Evolutionary conservation across 2,329 filamentous ascomycete genomes (phyloP).

Genomic region (Cordyceps tenuipes): DNA sequence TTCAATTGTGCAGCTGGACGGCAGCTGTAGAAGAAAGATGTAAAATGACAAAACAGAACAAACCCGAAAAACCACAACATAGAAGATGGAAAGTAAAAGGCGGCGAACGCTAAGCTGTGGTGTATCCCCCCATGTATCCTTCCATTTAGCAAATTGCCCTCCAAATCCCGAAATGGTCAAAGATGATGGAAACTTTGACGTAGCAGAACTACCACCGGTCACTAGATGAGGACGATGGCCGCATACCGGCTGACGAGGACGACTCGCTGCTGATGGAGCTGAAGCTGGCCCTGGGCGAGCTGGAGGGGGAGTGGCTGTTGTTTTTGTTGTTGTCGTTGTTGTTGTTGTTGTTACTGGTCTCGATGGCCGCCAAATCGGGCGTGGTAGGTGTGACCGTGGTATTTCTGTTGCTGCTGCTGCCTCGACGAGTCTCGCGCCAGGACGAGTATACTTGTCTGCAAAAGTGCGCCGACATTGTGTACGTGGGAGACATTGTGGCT

Average conservation of each 20-base stretch:
- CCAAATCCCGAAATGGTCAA: background rate
- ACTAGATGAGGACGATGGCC: slow-evolving; percentile 27
- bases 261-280: slow-evolving; percentile 6
- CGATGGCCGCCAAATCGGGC: background rate
- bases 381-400: background rate
- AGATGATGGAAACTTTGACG: background rate
- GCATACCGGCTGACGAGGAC: slow-evolving; percentile 16
- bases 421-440: slow-evolving; percentile 40
- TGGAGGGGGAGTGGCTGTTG: background rate
- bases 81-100: background rate
- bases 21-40: background rate
- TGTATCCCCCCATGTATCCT: background rate
- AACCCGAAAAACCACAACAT: no score
- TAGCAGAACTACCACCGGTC: slow-evolving; percentile 12
- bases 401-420: slow-evolving; percentile 26
- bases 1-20: background rate
- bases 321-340: background rate
- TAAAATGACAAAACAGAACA: background rate
- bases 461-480: slow-evolving; percentile 54
- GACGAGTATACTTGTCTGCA: slow-evolving; percentile 53
- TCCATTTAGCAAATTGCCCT: background rate
- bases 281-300: slow-evolving; percentile 11
- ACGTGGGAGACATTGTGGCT: slow-evolving; percentile 45
- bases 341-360: background rate
- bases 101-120: background rate